A percentile compares a stretch with the other conserved stretches of the same genome.
Evolutionary conservation across 2,329 filamentous ascomycete genomes (phyloP).

Genomic region (Lachnellula willkommii): DNA sequence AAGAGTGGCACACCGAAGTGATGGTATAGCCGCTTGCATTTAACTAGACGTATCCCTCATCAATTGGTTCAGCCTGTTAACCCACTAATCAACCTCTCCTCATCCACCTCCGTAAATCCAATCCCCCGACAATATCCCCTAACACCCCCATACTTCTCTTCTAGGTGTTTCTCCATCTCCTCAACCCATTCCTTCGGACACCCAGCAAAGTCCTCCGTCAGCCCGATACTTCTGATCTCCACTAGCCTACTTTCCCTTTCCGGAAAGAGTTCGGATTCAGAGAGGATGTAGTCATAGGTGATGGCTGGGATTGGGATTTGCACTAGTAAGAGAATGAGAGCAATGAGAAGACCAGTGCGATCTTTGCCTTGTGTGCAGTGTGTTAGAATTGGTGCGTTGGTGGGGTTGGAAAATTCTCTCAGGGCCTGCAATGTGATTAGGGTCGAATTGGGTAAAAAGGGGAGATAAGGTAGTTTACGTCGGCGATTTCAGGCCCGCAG

Average conservation of each 20-base stretch:
- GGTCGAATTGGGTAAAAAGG: neutral
- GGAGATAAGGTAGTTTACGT: constrained; percentile 28
- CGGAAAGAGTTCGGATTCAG: constrained; percentile 52
- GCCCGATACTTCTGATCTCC: constrained; percentile 66
- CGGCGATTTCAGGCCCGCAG: constrained; percentile 56
- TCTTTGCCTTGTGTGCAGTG: constrained; percentile 92
- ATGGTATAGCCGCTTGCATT: neutral
- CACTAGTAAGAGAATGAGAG: constrained; percentile 62
- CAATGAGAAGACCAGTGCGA: constrained; percentile 66
- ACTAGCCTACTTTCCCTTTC: constrained; percentile 59
- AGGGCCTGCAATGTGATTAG: neutral
- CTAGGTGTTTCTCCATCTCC: constrained; percentile 52
- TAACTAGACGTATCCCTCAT: neutral
- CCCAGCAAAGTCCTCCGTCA: constrained; percentile 67
- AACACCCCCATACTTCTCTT: constrained; percentile 59
- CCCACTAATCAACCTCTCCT: constrained; percentile 9
- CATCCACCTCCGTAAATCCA: constrained; percentile 45
- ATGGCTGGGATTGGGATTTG: constrained; percentile 55
- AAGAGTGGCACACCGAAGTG: no score
- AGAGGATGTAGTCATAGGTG: constrained; percentile 66
- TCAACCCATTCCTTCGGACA: constrained; percentile 61
- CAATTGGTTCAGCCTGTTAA: constrained; percentile 1
- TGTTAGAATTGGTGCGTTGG: constrained; percentile 59
- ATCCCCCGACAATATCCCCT: constrained; percentile 58
- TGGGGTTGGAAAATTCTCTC: constrained; percentile 39